A percentile compares a stretch with the other conserved stretches of the same genome.
phyloP scores from a whole-genome alignment of 2,329 filamentous ascomycete genomes.

The Trichoderma citrinoviride region DNA sequence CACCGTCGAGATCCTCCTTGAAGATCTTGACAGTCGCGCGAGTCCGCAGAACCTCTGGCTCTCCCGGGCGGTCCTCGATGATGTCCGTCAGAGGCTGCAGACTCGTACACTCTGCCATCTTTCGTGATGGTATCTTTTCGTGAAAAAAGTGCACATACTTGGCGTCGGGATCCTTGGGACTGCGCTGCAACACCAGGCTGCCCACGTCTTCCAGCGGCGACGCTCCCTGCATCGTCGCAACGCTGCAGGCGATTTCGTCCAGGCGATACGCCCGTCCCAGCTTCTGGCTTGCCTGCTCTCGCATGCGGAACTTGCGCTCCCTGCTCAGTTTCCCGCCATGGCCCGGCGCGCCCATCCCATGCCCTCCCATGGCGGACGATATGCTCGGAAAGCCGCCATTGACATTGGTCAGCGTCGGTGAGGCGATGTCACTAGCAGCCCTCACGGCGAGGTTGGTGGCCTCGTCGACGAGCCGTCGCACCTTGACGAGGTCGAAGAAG shows the following conservation, averaged over 20 bases:
- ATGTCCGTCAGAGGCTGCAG: conserved; percentile 65
- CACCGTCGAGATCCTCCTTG: conserved; percentile 70
- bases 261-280: conserved; percentile 73
- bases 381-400: conserved; percentile 39
- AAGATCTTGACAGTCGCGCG: conserved; percentile 72
- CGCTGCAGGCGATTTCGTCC: conserved; percentile 79
- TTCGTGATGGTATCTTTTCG: conserved; percentile 78
- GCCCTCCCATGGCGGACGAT: conserved; percentile 25
- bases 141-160: conserved; percentile 92
- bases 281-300: conserved; percentile 76
- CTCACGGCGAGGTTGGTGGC: conserved; percentile 74
- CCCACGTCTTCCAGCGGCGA: conserved; percentile 76
- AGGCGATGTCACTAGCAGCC: conserved; percentile 70
- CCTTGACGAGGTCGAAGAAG: conserved; percentile 82
- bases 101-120: conserved; percentile 69
- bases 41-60: conserved; percentile 67
- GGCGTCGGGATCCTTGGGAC: conserved; percentile 66
- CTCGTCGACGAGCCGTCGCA: conserved; percentile 75
- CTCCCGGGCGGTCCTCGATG: conserved; percentile 60
- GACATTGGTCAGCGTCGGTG: conserved; percentile 58
- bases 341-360: conserved; percentile 45
- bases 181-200: conserved; percentile 67
- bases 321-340: conserved; percentile 67
- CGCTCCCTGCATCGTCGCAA: conserved; percentile 79
- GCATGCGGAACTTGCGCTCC: conserved; percentile 74